A percentile compares a stretch with the other conserved stretches of the same genome.
These are phyloP conservation scores for Posidonia australis DNA, from an alignment of 106 monocot species.

Conservation along the genomic window DNA sequence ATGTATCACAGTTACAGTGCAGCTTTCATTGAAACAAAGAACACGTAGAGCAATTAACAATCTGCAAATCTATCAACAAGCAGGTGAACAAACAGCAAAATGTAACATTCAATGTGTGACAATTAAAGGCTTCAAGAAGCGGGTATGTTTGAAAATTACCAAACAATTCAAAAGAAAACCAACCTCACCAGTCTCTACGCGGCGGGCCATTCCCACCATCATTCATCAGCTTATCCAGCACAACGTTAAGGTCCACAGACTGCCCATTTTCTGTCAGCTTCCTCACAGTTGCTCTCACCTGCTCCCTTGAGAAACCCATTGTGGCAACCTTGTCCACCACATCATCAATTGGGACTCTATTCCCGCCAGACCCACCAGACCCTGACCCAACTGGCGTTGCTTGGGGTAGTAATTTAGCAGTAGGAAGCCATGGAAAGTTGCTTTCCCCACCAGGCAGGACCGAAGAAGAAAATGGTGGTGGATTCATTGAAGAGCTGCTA, in stretches of 20 bases:
- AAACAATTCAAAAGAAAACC: too few species aligned
- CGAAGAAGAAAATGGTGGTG: slow-evolving; percentile 31
- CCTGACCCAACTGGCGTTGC: slow-evolving; percentile 20
- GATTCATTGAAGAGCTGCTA: slow-evolving; percentile 31
- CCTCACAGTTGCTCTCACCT: slow-evolving; percentile 49
- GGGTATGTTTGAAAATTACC: too few species aligned
- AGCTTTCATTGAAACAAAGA: too few species aligned
- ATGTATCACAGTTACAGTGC: too few species aligned
- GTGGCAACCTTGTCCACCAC: slow-evolving; percentile 54
- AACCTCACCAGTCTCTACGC: too few species aligned
- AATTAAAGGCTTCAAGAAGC: too few species aligned
- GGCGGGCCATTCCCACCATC: slow-evolving; percentile 38
- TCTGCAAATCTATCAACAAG: too few species aligned
- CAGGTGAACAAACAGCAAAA: too few species aligned
- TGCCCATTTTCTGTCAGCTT: slow-evolving; percentile 65
- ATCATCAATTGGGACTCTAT: slow-evolving; percentile 42
- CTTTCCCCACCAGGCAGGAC: slow-evolving; percentile 23
- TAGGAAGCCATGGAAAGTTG: slow-evolving; percentile 44
- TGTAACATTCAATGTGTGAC: too few species aligned
- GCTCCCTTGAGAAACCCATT: slow-evolving; percentile 63
- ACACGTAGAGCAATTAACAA: too few species aligned
- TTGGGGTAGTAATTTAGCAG: slow-evolving; percentile 46
- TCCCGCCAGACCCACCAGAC: slow-evolving; percentile 27
- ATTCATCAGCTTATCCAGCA: slow-evolving; percentile 73
- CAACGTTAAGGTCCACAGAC: slow-evolving; percentile 53